Evolutionary conservation across 2,329 filamentous ascomycete species (phyloP).

Genomic region (Onygenales sp.): DNA sequence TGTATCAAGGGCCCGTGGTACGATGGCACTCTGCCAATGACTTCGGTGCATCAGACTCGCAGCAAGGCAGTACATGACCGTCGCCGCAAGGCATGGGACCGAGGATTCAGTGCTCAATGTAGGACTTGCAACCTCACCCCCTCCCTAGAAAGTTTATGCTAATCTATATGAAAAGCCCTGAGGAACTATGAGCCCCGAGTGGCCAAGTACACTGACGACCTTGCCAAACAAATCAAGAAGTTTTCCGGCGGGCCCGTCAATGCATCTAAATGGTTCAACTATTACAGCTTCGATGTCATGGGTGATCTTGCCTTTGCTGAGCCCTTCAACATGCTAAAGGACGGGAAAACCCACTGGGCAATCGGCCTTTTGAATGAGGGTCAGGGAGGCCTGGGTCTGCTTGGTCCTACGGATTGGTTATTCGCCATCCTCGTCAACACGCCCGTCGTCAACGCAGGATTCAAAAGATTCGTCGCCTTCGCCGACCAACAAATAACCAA

Average conservation of each 20-base stretch:
- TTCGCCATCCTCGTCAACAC: conserved; percentile 9
- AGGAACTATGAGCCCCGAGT: conserved; percentile 16
- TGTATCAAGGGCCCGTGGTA: conserved; percentile 3
- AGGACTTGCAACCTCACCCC: too few species aligned
- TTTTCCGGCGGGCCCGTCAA: conserved; percentile 12
- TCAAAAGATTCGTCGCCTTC: conserved; percentile 1
- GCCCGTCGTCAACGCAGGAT: neutral
- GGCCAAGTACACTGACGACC: conserved; percentile 10
- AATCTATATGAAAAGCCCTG: conserved; percentile 8
- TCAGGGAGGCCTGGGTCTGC: conserved; percentile 11
- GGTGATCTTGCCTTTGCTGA: conserved; percentile 33
- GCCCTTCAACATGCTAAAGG: conserved; percentile 26
- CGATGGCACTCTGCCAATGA: neutral
- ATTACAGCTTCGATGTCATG: conserved; percentile 34
- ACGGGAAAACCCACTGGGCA: conserved; percentile 8
- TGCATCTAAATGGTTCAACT: conserved; percentile 23
- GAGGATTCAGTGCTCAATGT: neutral
- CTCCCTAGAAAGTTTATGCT: too few species aligned
- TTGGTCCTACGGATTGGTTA: conserved; percentile 13
- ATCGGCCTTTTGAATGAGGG: conserved; percentile 12
- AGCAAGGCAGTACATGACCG: neutral
- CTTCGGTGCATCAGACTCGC: neutral
- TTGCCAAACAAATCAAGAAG: conserved; percentile 12
- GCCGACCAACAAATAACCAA: neutral
- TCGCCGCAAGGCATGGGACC: neutral